Percentiles rank a stretch among this genome's conserved stretches.
Evolutionary conservation across 2,329 filamentous ascomycete species (phyloP).

Genomic region (Tolypocladium cylindrosporum): DNA sequence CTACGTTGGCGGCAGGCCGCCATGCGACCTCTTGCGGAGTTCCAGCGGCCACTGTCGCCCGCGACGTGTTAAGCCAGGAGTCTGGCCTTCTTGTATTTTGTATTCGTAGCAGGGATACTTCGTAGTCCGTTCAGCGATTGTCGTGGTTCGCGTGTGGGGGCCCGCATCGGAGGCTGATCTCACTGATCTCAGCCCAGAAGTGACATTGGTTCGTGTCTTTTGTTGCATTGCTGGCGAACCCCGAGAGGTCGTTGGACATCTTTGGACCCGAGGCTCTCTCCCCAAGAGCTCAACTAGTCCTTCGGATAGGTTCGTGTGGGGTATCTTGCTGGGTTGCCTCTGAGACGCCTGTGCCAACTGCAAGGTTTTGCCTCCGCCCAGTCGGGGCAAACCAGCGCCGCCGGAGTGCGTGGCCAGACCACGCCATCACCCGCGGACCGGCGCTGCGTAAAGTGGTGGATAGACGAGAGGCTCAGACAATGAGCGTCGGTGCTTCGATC

Average conservation of each 20-base stretch:
- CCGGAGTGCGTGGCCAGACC: background rate
- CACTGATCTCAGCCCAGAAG: background rate
- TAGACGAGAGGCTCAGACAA: background rate
- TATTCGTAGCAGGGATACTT: background rate
- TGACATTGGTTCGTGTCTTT: background rate
- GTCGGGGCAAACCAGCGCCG: background rate
- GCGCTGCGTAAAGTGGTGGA: background rate
- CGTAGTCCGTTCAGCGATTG: background rate
- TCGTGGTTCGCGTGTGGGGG: background rate
- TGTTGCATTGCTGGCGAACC: background rate
- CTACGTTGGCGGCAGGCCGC: background rate
- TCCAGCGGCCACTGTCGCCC: background rate
- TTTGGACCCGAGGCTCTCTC: background rate
- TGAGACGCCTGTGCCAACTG: background rate
- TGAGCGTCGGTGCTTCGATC: background rate
- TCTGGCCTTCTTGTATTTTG: background rate
- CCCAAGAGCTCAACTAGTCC: background rate
- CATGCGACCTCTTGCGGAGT: no score
- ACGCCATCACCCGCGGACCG: no score
- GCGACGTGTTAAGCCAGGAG: background rate
- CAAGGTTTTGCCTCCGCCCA: background rate
- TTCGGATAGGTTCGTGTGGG: background rate
- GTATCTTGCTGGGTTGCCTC: background rate
- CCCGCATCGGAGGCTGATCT: background rate
- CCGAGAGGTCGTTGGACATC: background rate